A percentile compares a stretch with the other conserved stretches of the same genome.
Conservation (phyloP, 495 filamentous ascomycete genomes). For the Hyaloscypha finlandica region DNA sequence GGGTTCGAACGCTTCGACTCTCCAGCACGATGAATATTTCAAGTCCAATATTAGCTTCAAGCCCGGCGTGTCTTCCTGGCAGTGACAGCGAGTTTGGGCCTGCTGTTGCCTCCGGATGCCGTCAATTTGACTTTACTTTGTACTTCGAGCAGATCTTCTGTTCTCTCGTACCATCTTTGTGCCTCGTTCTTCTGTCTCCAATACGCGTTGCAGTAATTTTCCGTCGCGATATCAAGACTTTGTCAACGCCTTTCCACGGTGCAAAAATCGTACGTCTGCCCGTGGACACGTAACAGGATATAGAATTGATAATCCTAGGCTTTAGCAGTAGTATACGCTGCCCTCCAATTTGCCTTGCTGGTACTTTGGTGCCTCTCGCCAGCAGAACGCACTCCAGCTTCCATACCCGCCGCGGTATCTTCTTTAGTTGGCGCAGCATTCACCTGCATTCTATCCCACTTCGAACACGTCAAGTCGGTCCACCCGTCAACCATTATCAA, state of each 20-base stretch:
- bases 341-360: constrained; percentile 48
- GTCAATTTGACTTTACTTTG: constrained; percentile 57
- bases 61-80: background rate
- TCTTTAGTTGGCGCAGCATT: constrained; percentile 39
- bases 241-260: constrained; percentile 37
- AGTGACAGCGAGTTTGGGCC: background rate
- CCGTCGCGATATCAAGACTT: constrained; percentile 46
- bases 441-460: constrained; percentile 40
- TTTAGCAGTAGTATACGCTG: constrained; percentile 16
- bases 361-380: constrained; percentile 48
- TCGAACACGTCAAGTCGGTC: constrained; percentile 42
- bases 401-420: constrained; percentile 50
- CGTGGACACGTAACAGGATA: background rate
- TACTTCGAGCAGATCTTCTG: constrained; percentile 57
- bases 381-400: constrained; percentile 41
- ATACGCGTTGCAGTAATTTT: constrained; percentile 47
- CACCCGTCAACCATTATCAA: constrained; percentile 58
- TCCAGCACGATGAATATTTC: too few relatives aligned
- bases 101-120: background rate
- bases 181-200: constrained; percentile 46
- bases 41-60: too few relatives aligned
- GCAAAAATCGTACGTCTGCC: constrained; percentile 45
- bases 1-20: too few relatives aligned
- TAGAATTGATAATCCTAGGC: background rate
- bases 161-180: constrained; percentile 40